phyloP scores from a whole-genome alignment of 148 eudicot genomes.

The Diospyros lotus region DNA sequence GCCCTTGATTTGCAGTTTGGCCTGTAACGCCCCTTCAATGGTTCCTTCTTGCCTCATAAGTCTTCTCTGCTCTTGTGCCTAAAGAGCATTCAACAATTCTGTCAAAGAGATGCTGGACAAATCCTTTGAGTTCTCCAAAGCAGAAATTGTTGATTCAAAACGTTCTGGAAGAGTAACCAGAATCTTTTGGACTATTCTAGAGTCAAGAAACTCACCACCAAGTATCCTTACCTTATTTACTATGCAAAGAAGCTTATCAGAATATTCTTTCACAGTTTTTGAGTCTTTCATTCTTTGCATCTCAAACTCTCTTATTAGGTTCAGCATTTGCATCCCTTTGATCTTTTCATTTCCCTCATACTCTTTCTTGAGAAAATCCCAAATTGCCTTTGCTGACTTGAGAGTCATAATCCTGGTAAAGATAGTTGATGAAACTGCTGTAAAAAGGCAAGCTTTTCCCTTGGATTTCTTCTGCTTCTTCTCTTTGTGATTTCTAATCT shows the following conservation, averaged over 20 bases:
- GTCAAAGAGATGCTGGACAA: neutral
- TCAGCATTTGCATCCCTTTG: constrained; percentile 12
- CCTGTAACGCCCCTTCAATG: neutral
- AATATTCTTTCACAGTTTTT: neutral
- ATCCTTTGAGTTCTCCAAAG: neutral
- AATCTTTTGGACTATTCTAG: constrained; percentile 18
- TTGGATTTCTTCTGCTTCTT: neutral
- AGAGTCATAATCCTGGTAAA: constrained; percentile 17
- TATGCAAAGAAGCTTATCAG: neutral
- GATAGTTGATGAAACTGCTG: constrained; percentile 6
- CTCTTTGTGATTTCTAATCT: neutral
- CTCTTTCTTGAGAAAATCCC: constrained; percentile 14
- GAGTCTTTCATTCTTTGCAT: constrained; percentile 18
- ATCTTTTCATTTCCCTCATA: constrained; percentile 16
- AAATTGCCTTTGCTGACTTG: constrained; percentile 1
- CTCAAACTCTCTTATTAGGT: constrained; percentile 18
- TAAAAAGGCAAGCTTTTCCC: constrained; percentile 5
- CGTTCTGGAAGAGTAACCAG: constrained; percentile 18
- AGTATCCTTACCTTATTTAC: neutral
- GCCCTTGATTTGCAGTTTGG: neutral
- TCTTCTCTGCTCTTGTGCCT: constrained; percentile 17
- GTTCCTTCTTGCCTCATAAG: neutral
- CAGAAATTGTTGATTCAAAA: constrained; percentile 9
- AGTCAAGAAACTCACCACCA: neutral
- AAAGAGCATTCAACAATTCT: neutral